Conservation (phyloP, 495 filamentous ascomycete species). For the Clohesyomyces aquaticus region DNA sequence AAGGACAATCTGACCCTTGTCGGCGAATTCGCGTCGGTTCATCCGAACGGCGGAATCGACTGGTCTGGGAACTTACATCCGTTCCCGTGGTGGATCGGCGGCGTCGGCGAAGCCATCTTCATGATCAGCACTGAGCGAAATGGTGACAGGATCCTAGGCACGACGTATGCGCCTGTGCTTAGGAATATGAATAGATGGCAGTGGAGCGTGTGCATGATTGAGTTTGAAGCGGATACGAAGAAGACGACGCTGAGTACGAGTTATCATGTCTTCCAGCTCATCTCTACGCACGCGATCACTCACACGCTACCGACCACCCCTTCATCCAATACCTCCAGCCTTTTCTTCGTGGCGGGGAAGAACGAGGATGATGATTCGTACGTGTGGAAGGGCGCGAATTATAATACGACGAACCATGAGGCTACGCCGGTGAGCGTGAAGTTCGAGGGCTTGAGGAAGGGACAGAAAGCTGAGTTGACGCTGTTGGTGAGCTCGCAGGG, state of each 20-base stretch:
- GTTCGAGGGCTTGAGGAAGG: conserved; percentile 28
- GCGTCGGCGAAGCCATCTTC: conserved; percentile 44
- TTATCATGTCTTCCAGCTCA: conserved; percentile 50
- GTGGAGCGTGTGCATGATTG: conserved; percentile 54
- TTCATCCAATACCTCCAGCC: conserved; percentile 11
- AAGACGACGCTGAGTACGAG: conserved; percentile 52
- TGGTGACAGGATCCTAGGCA: conserved; percentile 41
- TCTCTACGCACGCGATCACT: conserved; percentile 46
- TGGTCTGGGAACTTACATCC: conserved; percentile 30
- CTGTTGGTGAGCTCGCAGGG: conserved; percentile 18
- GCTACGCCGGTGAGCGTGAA: conserved; percentile 20
- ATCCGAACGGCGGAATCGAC: conserved; percentile 37
- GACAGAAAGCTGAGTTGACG: conserved; percentile 24
- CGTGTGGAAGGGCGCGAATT: conserved; percentile 28
- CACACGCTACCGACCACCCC: conserved; percentile 49
- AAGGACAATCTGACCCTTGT: conserved; percentile 36
- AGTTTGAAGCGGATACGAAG: conserved; percentile 51
- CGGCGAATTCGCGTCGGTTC: conserved; percentile 39
- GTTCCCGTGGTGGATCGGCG: conserved; percentile 39
- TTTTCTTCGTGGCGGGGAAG: conserved; percentile 25
- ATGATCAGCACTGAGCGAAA: conserved; percentile 43
- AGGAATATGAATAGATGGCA: conserved; percentile 55
- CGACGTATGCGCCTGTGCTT: conserved; percentile 52
- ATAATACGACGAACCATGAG: conserved; percentile 28
- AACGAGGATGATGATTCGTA: conserved; percentile 12